A percentile compares a stretch with the other conserved stretches of the same genome.
phyloP scores from a whole-genome alignment of 2,329 filamentous ascomycete genomes.

The Fusarium heterosporum region DNA sequence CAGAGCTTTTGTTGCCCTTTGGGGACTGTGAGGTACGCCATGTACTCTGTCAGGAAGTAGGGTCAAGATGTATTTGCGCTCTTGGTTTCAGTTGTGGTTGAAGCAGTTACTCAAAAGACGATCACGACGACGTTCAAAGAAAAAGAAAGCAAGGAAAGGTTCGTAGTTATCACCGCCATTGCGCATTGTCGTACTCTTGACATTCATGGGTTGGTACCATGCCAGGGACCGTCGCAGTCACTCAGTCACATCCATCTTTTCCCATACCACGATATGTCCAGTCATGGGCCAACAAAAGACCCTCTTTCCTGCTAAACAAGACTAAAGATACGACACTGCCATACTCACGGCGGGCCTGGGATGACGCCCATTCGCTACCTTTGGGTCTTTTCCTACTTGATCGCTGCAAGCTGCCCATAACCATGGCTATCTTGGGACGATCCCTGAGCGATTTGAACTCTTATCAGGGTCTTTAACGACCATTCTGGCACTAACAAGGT shows the following conservation, averaged over 20 bases:
- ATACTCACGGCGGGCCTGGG: slow-evolving; percentile 6
- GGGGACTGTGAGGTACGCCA: slow-evolving; percentile 23
- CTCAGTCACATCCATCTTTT: slow-evolving; percentile 23
- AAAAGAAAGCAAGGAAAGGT: slow-evolving; percentile 12
- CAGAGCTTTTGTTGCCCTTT: slow-evolving; percentile 22
- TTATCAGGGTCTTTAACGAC: slow-evolving; percentile 36
- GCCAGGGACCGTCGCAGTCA: slow-evolving; percentile 8
- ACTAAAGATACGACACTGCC: slow-evolving; percentile 28
- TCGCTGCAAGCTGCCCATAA: slow-evolving; percentile 25
- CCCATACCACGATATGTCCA: slow-evolving; percentile 29
- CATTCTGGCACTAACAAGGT: slow-evolving; percentile 33
- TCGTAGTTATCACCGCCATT: slow-evolving; percentile 3
- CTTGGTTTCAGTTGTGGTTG: slow-evolving; percentile 1
- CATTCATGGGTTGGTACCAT: slow-evolving; percentile 8
- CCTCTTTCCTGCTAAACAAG: slow-evolving; percentile 38
- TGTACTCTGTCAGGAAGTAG: slow-evolving; percentile 27
- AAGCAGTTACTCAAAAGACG: background rate
- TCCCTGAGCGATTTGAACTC: slow-evolving; percentile 25
- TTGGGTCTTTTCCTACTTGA: slow-evolving; percentile 30
- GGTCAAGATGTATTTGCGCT: background rate
- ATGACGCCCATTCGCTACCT: slow-evolving; percentile 37
- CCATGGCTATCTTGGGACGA: slow-evolving; percentile 27
- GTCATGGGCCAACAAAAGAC: slow-evolving; percentile 27
- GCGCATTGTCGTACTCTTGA: slow-evolving; percentile 38
- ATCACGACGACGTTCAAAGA: background rate